A percentile compares a stretch with the other conserved stretches of the same genome.
Evolutionary conservation across 495 filamentous ascomycete species (phyloP).

Genomic region (Hypoxylon perforatum): DNA sequence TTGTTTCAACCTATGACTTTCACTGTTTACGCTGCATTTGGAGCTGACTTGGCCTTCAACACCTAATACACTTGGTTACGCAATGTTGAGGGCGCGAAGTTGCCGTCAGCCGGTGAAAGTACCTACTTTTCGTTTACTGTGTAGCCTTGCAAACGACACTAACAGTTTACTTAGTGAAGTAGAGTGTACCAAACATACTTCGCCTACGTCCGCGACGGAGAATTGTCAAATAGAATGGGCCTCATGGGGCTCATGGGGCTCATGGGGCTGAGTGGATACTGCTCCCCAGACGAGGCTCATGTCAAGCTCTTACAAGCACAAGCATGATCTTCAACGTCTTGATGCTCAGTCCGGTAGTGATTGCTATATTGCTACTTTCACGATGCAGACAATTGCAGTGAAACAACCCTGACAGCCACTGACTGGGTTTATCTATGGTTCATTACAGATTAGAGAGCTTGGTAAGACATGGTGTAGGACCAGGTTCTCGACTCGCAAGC

Average conservation of each 20-base stretch:
- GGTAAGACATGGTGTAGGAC: slow-evolving; percentile 39
- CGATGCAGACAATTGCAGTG: slow-evolving; percentile 20
- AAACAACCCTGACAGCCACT: slow-evolving; percentile 28
- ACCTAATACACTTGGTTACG: too few relatives aligned
- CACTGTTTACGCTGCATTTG: slow-evolving; percentile 21
- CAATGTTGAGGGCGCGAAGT: too few relatives aligned
- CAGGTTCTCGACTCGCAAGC: slow-evolving; percentile 30
- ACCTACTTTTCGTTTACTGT: background rate
- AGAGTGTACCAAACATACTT: background rate
- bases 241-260: slow-evolving; percentile 3
- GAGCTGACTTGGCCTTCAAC: slow-evolving; percentile 5
- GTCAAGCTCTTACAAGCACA: slow-evolving; percentile 30
- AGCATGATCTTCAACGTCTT: slow-evolving; percentile 28
- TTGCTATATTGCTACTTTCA: slow-evolving; percentile 16
- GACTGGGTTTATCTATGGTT: slow-evolving; percentile 20
- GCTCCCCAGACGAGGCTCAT: slow-evolving; percentile 34
- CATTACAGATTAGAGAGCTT: slow-evolving; percentile 21
- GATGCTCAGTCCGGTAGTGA: slow-evolving; percentile 26
- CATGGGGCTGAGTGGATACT: slow-evolving; percentile 19
- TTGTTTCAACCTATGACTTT: slow-evolving; percentile 28
- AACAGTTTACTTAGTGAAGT: background rate
- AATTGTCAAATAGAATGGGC: slow-evolving; percentile 24
- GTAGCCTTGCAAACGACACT: background rate
- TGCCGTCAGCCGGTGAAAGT: too few relatives aligned
- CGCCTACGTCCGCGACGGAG: background rate